phyloP scores from a whole-genome alignment of 2,329 filamentous ascomycete genomes.

The Clarireedia paspali region DNA sequence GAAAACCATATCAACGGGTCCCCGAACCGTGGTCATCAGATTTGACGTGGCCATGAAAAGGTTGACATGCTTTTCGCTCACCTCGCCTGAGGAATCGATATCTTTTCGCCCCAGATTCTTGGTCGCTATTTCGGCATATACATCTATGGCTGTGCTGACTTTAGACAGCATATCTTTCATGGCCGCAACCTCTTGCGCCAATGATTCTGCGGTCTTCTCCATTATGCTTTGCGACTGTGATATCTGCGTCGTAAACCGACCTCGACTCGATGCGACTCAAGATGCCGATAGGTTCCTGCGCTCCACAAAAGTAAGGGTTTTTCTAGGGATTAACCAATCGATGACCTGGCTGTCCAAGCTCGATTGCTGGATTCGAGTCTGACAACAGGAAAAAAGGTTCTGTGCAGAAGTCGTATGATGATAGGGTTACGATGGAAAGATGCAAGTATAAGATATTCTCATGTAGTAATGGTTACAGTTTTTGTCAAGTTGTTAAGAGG shows the following conservation, averaged over 20 bases:
- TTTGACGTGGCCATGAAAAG: constrained; percentile 2
- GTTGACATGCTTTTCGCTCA: neutral
- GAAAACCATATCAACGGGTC: constrained; percentile 4
- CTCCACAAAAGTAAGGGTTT: no score
- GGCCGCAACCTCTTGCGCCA: neutral
- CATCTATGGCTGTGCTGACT: neutral
- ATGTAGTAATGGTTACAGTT: neutral
- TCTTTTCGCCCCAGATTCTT: neutral
- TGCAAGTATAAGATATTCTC: neutral
- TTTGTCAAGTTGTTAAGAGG: neutral
- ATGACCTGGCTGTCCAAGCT: neutral
- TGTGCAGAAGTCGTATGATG: neutral
- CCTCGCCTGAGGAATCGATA: neutral
- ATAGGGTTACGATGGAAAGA: neutral
- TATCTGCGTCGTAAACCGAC: neutral
- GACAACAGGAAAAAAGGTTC: neutral
- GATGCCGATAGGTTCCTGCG: neutral
- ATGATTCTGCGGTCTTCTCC: neutral
- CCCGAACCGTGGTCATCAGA: neutral
- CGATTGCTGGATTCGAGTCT: neutral
- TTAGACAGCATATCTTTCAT: constrained; percentile 4
- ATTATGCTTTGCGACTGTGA: neutral
- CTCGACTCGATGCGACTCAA: neutral
- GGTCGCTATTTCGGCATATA: neutral
- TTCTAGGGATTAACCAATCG: no score